Conservation (phyloP, 106 monocot genomes). For the Dactylorhiza incarnata region DNA sequence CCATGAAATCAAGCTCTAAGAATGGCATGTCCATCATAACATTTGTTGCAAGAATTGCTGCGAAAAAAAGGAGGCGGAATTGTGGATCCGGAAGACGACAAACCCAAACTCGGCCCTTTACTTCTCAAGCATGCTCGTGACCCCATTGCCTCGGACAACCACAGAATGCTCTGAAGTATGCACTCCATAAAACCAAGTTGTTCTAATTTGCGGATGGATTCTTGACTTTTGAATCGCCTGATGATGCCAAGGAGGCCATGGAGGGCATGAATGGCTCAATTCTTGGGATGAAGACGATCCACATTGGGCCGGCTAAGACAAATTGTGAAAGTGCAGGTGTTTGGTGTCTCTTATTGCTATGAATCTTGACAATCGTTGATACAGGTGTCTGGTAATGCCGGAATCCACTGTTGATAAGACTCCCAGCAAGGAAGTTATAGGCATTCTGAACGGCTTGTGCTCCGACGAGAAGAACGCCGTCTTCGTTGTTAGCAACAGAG, state of each 20-base stretch:
- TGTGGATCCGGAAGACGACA: constrained; percentile 46
- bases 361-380: too few relatives aligned
- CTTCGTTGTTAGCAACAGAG: constrained; percentile 81
- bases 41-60: constrained; percentile 7
- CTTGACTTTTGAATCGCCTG: too few relatives aligned
- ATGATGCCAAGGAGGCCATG: too few relatives aligned
- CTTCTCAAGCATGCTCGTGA: constrained; percentile 85
- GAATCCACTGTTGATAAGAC: constrained; percentile 54
- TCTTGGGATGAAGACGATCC: too few relatives aligned
- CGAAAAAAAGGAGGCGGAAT: constrained; percentile 46
- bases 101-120: constrained; percentile 66
- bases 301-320: too few relatives aligned
- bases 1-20: constrained; percentile 19
- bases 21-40: too few relatives aligned
- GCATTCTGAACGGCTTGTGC: constrained; percentile 54
- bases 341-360: too few relatives aligned
- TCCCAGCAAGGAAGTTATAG: constrained; percentile 65
- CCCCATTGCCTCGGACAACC: constrained; percentile 47
- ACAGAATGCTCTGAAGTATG: constrained; percentile 28
- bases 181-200: constrained; percentile 29
- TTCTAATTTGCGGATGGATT: constrained; percentile 26
- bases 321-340: too few relatives aligned
- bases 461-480: constrained; percentile 74
- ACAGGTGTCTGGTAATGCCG: constrained; percentile 79
- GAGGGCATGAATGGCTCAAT: too few relatives aligned